Percentiles rank a stretch among this genome's conserved stretches.
These are phyloP conservation scores for Gyrodon lividus DNA, from an alignment of 768 basidiomycete genomes.

Conservation along the genomic window DNA sequence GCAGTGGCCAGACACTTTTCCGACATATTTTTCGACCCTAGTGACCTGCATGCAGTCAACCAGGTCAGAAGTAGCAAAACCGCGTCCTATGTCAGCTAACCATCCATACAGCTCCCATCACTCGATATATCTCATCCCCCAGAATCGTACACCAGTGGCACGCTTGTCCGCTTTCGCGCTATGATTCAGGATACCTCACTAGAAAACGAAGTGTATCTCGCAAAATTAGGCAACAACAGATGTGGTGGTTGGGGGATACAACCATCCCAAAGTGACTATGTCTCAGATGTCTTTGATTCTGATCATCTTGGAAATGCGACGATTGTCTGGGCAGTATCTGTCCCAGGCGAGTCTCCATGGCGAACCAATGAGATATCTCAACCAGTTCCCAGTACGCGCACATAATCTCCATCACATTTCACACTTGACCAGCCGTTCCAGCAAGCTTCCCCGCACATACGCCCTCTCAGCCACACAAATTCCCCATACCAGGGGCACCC, in stretches of 20 bases:
- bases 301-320: constrained; percentile 58
- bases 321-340: constrained; percentile 69
- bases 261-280: constrained; percentile 27
- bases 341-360: constrained; percentile 72
- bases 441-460: constrained; percentile 26
- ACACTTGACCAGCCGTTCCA: constrained; percentile 6
- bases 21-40: constrained; percentile 37
- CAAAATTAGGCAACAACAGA: constrained; percentile 37
- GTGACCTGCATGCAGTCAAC: constrained; percentile 27
- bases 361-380: constrained; percentile 35
- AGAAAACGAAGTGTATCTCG: constrained; percentile 71
- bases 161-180: constrained; percentile 68
- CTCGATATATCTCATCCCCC: constrained; percentile 51
- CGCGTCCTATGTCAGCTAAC: neutral
- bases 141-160: constrained; percentile 45
- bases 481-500: constrained; percentile 48
- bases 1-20: constrained; percentile 48
- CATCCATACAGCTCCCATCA: constrained; percentile 50
- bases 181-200: constrained; percentile 84
- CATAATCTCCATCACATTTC: neutral
- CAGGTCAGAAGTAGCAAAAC: constrained; percentile 22
- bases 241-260: constrained; percentile 78
- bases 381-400: constrained; percentile 17
- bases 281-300: constrained; percentile 36
- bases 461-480: constrained; percentile 55